Conservation (phyloP, 2,329 filamentous ascomycete species). For the Golovinomyces cichoracearum region DNA sequence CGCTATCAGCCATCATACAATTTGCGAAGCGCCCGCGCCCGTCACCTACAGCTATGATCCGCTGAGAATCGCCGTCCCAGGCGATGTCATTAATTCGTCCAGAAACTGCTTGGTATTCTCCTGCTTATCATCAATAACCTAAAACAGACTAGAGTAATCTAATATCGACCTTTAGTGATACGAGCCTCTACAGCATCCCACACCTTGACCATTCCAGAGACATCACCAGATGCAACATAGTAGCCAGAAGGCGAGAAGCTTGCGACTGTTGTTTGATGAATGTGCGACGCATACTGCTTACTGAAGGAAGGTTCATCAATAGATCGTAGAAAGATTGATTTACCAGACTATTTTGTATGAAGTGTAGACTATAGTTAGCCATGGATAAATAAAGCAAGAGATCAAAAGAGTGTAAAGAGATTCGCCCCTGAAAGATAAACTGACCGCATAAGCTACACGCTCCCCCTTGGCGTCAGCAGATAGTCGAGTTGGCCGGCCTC, state of each 20-base stretch:
- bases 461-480: conserved; percentile 74
- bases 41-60: conserved; percentile 86
- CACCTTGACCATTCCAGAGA: conserved; percentile 57
- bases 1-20: conserved; percentile 84
- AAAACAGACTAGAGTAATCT: background rate
- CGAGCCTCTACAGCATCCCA: conserved; percentile 76
- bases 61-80: conserved; percentile 92
- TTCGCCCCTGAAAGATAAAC: conserved; percentile 13
- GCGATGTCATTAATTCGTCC: conserved; percentile 89
- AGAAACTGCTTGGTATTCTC: conserved; percentile 82
- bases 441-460: conserved; percentile 73
- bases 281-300: conserved; percentile 85
- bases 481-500: conserved; percentile 71
- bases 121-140: conserved; percentile 13
- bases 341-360: conserved; percentile 44
- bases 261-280: conserved; percentile 65
- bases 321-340: conserved; percentile 84
- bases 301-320: conserved; percentile 69
- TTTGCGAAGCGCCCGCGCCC: conserved; percentile 82
- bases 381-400: no score
- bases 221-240: conserved; percentile 82
- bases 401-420: no score
- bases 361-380: no score
- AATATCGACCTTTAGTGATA: conserved; percentile 36
- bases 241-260: conserved; percentile 85